Evolutionary conservation across 1,284 basidiomycete genomes (phyloP), one percentile per base, ranked within the genome.

Genomic region (Cutaneotrichosporon arboriforme): DNA sequence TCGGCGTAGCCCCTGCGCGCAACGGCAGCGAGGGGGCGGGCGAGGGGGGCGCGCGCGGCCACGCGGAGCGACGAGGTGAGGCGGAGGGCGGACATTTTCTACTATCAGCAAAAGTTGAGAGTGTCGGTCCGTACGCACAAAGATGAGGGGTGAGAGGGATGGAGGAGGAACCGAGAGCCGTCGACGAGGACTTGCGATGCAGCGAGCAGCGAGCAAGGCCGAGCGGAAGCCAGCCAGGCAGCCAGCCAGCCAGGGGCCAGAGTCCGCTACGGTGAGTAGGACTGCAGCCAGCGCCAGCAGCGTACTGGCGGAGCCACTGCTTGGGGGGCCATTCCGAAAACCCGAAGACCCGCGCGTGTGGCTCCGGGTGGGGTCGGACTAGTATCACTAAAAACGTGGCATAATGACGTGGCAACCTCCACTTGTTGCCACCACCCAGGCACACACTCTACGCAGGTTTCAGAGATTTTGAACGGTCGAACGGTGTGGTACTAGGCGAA

Each of bases 1-100:
- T 92, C 90, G 52, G 92, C 92, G 76, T 96, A 96, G 47, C 88
- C 87, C 73, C 90, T 83, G 63, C 84, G 80, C 58, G 84, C 76
- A 39, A 80, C 55, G 44, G 80, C 57, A 23, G 64, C 57, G 18
- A 10, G 7, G 26, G 10, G 26, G 26, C 7, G 26, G 42, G 72
- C 62, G 44, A 60, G 58, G 54, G 59, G 59, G 20, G 23, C 20
- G 52, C 69, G 68, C 54, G 71, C 67, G 38, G 69, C 58, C 42
- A 68, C 65, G 55, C 73, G 70, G 60, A 75, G 66, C 53, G 74
- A 68, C 53, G 69, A 64, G 55, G 66, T 49, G 59, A 70, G 59
- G 58, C 66, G 62, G 60, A 66, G 58, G 51, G 66, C 64, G 65
- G 66, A 70, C 69, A 72, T 70, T 53, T 52, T 60, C 52, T 56